Evolutionary conservation across 129 eudicot genomes (phyloP).

Genomic region (Deinandra increscens): DNA sequence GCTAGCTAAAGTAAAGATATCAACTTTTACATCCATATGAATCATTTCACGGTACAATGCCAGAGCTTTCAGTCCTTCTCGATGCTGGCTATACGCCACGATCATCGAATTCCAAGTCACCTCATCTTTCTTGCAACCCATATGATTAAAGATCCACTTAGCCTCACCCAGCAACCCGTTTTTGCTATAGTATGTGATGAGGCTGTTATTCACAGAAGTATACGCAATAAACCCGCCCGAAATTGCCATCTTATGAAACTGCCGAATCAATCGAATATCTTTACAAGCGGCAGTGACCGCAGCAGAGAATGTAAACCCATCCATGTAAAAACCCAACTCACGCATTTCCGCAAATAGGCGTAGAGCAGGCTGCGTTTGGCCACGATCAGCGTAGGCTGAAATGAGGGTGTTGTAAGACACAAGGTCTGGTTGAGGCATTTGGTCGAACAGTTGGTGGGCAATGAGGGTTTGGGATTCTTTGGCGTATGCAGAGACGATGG

Average conservation of each 20-base stretch:
- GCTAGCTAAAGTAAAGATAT: conserved; percentile 71
- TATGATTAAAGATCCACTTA: conserved; percentile 48
- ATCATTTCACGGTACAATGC: conserved; percentile 63
- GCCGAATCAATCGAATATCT: conserved; percentile 44
- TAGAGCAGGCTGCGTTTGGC: conserved; percentile 43
- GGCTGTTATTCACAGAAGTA: conserved; percentile 61
- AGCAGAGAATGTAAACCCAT: conserved; percentile 70
- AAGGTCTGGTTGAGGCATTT: conserved; percentile 69
- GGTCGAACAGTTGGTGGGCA: conserved; percentile 78
- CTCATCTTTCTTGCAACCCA: conserved; percentile 59
- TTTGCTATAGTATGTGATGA: conserved; percentile 58
- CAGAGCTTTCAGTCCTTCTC: conserved; percentile 57
- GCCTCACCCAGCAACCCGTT: conserved; percentile 55
- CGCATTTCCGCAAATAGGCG: conserved; percentile 54
- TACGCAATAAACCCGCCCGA: conserved; percentile 57
- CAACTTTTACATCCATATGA: conserved; percentile 39
- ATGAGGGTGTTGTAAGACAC: conserved; percentile 78
- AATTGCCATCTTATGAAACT: conserved; percentile 55
- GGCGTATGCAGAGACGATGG: conserved; percentile 64
- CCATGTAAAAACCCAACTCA: conserved; percentile 47
- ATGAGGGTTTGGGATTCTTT: conserved; percentile 49
- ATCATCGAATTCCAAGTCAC: conserved; percentile 90
- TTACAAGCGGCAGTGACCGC: conserved; percentile 58
- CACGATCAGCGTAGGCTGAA: conserved; percentile 66
- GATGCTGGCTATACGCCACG: conserved; percentile 69